phyloP scores from a whole-genome alignment of 352 stramenopile species.

The Globisporangium nunn region DNA sequence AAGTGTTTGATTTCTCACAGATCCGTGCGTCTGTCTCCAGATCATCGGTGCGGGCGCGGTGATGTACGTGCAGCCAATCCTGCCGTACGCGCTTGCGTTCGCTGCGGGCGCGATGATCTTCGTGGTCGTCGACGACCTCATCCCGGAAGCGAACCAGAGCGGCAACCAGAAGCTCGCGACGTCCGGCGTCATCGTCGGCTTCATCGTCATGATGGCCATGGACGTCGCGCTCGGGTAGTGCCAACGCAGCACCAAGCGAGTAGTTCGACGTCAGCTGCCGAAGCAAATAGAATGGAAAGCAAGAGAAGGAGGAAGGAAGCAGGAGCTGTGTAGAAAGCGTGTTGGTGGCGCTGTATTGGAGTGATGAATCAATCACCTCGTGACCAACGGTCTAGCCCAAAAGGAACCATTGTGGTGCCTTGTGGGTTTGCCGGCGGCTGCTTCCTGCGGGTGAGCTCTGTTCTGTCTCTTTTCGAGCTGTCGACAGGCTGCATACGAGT shows the following conservation, averaged over 20 bases:
- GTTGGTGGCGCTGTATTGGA: neutral
- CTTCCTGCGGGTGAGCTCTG: no score
- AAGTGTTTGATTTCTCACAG: slow-evolving; percentile 1
- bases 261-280: neutral
- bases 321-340: neutral
- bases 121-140: slow-evolving; percentile 88
- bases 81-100: slow-evolving; percentile 89
- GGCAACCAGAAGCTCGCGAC: slow-evolving; percentile 86
- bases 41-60: slow-evolving; percentile 79
- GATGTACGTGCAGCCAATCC: slow-evolving; percentile 79
- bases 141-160: slow-evolving; percentile 84
- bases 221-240: slow-evolving; percentile 68
- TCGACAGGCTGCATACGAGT: no score
- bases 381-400: neutral
- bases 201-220: slow-evolving; percentile 91
- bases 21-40: slow-evolving; percentile 19
- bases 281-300: neutral
- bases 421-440: no score
- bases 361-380: neutral
- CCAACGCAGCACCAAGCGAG: neutral
- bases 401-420: no score
- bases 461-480: neutral
- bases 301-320: neutral
- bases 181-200: slow-evolving; percentile 81
- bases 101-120: slow-evolving; percentile 90